Base-by-base conservation (phyloP, 192 early-diverging fungal species). In the Mortierella hygrophila region DNA sequence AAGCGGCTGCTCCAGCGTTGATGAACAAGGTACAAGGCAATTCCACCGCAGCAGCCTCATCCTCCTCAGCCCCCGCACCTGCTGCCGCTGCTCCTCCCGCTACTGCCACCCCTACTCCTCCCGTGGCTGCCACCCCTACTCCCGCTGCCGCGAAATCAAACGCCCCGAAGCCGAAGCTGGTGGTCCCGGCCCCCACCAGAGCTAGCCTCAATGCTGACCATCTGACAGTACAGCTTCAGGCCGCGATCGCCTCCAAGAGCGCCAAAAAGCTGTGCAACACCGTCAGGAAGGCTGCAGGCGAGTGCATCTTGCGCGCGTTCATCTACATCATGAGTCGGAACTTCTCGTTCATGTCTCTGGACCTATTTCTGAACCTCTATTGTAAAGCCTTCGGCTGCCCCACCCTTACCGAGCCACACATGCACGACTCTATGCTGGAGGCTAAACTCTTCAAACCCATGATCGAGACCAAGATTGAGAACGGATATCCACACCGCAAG, bases 251-350 rank as follows among this genome's bases (percentile, higher is more conserved):
- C 60, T 32, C 60, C 10, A 65, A 65, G n/a, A 65, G 60, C 60
- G 9, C 11, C 29, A 65, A 65, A 65, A 65, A 65, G 29, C 60
- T 65, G 60, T 29, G 29, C 60, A 65, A 65, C 26, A 32, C 32
- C 60, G 26, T 47, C 42, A 55, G 52, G 29, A 54, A 32, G 38
- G 57, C 78, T 9, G 78, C 78, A n/a, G 78, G 78, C 8, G 78
- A 80, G 40, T 65, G 40, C 20, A 80, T 80, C 37, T 18, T 80
- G 4, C 71, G 78, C 26, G 78, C 78, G 8, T 38, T 35, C 6
- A 26, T 80, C 4, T 54, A 68, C 23, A 55, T 74, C 32, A 44
- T 80, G 26, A 68, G 72, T 29, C 71, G 78, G 11, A 23, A 68
- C 10, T 74, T 68, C 46, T 20, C 42, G 7, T 80, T 38, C 35